Evolutionary conservation across 139 green algal genomes (phyloP).

Genomic region (Cymbomonas tetramitiformis): DNA sequence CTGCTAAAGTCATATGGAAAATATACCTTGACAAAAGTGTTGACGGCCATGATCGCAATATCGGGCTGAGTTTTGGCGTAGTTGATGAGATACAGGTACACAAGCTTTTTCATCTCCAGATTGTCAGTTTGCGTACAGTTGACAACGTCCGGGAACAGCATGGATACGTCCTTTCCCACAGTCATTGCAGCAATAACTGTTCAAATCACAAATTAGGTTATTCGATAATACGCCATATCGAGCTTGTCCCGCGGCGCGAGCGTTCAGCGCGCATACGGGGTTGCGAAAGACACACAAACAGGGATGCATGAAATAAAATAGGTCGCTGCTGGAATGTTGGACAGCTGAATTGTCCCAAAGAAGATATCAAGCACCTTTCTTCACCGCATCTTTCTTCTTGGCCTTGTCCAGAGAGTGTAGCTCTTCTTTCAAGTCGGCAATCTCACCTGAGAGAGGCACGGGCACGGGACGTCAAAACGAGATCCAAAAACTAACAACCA

Average conservation of each 20-base stretch:
- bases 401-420: slow-evolving; percentile 62
- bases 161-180: slow-evolving; percentile 91
- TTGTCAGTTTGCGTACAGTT: slow-evolving; percentile 95
- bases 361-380: slow-evolving; percentile 55
- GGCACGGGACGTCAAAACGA: too few relatives aligned
- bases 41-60: slow-evolving; percentile 95
- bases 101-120: slow-evolving; percentile 89
- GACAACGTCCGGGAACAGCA: slow-evolving; percentile 86
- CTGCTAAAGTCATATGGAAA: too few relatives aligned
- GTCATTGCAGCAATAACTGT: slow-evolving; percentile 78
- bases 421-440: slow-evolving; percentile 88
- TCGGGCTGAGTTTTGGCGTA: slow-evolving; percentile 97
- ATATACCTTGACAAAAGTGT: slow-evolving; percentile 97
- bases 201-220: neutral
- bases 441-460: too few relatives aligned
- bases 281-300: too few relatives aligned
- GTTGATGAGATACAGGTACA: slow-evolving; percentile 99
- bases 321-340: neutral
- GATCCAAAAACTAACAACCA: too few relatives aligned
- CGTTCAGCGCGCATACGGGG: too few relatives aligned
- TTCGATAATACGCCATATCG: too few relatives aligned
- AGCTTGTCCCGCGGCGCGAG: too few relatives aligned
- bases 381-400: slow-evolving; percentile 90
- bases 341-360: slow-evolving; percentile 26
- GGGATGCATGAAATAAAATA: too few relatives aligned